These are phyloP conservation scores for Nematocida homosporus DNA, from an alignment of 371 early-diverging fungal species.

Conservation along the genomic window DNA sequence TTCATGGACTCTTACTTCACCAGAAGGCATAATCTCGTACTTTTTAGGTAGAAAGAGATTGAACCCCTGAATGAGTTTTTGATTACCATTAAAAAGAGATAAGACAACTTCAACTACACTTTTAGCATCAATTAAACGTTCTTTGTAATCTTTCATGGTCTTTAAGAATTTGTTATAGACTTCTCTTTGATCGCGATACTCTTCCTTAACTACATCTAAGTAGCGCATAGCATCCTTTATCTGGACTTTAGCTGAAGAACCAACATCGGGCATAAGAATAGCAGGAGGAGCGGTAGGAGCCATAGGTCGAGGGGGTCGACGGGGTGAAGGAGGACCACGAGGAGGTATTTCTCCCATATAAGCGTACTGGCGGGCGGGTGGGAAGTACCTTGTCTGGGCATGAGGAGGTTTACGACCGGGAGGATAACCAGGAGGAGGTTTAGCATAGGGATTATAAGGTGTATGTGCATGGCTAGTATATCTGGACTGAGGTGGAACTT, in stretches of 20 bases:
- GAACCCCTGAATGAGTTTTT: constrained; percentile 84
- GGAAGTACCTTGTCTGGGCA: constrained; percentile 49
- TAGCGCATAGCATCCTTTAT: constrained; percentile 84
- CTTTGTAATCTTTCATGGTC: constrained; percentile 98
- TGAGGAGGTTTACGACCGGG: constrained; percentile 49
- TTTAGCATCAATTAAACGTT: constrained; percentile 88
- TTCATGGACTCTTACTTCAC: constrained; percentile 65
- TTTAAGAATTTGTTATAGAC: constrained; percentile 93
- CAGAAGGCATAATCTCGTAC: constrained; percentile 75
- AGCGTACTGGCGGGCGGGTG: constrained; percentile 39
- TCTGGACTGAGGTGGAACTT: background rate
- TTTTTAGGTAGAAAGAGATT: constrained; percentile 96
- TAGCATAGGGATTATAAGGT: constrained; percentile 39
- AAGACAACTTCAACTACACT: constrained; percentile 94
- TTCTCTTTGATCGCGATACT: constrained; percentile 81
- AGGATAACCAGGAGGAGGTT: constrained; percentile 32
- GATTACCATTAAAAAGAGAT: constrained; percentile 82
- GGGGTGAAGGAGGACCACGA: background rate
- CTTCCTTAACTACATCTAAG: constrained; percentile 86
- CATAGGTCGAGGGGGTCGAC: background rate
- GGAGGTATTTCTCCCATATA: constrained; percentile 37
- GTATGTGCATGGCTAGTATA: constrained; percentile 10
- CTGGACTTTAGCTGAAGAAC: constrained; percentile 61
- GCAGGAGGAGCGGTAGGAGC: constrained; percentile 20
- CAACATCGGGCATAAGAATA: constrained; percentile 54